These are phyloP conservation scores for Globisporangium acanthophoron DNA, from an alignment of 352 stramenopile species.

Conservation along the genomic window DNA sequence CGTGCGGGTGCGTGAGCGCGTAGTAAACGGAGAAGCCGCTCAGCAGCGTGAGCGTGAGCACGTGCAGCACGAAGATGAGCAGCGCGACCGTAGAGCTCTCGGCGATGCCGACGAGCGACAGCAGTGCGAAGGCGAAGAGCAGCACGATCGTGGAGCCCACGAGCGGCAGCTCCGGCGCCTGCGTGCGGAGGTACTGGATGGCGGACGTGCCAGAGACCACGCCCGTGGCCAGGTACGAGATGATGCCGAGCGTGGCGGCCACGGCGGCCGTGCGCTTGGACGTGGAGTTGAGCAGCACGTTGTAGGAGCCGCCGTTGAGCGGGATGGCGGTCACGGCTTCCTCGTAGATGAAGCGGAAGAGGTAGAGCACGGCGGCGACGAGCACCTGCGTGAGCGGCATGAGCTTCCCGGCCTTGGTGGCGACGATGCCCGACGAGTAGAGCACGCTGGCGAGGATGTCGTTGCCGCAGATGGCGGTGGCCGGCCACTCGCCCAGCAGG, in stretches of 20 bases:
- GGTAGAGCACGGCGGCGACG: constrained; percentile 55
- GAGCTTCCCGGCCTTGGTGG: constrained; percentile 59
- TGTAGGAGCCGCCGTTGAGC: constrained; percentile 89
- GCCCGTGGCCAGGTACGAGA: constrained; percentile 87
- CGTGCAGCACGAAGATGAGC: constrained; percentile 81
- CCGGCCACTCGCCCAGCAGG: constrained; percentile 55
- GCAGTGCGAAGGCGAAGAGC: constrained; percentile 71
- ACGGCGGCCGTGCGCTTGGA: constrained; percentile 82
- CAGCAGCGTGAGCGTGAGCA: constrained; percentile 56
- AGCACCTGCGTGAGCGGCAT: constrained; percentile 71
- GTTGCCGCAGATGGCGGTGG: constrained; percentile 86
- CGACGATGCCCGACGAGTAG: constrained; percentile 46
- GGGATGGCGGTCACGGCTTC: constrained; percentile 86
- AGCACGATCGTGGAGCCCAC: constrained; percentile 34
- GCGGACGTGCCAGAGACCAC: constrained; percentile 65
- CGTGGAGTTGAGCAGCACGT: constrained; percentile 86
- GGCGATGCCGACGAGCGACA: constrained; percentile 64
- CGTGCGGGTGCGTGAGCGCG: constrained; percentile 37
- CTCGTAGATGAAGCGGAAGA: constrained; percentile 78
- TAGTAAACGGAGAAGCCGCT: constrained; percentile 46
- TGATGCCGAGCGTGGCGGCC: constrained; percentile 75
- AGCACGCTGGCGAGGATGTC: constrained; percentile 86
- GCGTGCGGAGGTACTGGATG: constrained; percentile 70
- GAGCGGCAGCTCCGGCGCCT: constrained; percentile 37
- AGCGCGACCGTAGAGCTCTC: constrained; percentile 77